Percentiles rank a stretch among this genome's conserved stretches.
Conservation (phyloP, 2,329 filamentous ascomycete genomes). For the Colletotrichum tropicale region DNA sequence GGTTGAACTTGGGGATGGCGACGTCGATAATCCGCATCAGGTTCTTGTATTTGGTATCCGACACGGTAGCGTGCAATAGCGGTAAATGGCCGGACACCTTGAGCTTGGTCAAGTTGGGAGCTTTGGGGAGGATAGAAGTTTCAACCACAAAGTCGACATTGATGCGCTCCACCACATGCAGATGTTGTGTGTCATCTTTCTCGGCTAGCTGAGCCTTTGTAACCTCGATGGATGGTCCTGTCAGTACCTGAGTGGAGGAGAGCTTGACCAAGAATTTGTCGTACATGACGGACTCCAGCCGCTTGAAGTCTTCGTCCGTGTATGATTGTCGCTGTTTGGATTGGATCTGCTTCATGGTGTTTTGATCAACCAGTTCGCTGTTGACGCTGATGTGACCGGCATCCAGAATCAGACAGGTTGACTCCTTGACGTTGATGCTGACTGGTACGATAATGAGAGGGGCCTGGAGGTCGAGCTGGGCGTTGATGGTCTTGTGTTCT, state of each 20-base stretch:
- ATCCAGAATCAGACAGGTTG: constrained; percentile 91
- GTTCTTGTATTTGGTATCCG: constrained; percentile 95
- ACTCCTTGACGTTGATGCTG: constrained; percentile 80
- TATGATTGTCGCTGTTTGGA: constrained; percentile 88
- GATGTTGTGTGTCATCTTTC: constrained; percentile 69
- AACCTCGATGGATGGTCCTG: constrained; percentile 90
- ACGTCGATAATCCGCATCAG: constrained; percentile 97
- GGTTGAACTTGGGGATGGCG: constrained; percentile 82
- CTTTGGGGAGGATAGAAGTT: constrained; percentile 94
- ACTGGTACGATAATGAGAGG: constrained; percentile 96
- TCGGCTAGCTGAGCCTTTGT: constrained; percentile 81
- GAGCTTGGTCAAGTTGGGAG: constrained; percentile 89
- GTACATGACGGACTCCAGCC: constrained; percentile 93
- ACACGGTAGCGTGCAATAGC: constrained; percentile 88
- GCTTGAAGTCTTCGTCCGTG: constrained; percentile 85
- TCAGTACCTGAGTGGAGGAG: constrained; percentile 92
- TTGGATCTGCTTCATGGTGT: constrained; percentile 88
- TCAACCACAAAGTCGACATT: constrained; percentile 98
- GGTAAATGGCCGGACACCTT: constrained; percentile 91
- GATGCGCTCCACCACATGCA: constrained; percentile 95
- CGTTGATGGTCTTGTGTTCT: constrained; percentile 98
- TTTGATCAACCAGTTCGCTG: constrained; percentile 90
- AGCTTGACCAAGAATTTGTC: constrained; percentile 95
- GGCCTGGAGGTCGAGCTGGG: constrained; percentile 92
- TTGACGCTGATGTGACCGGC: constrained; percentile 94